These are phyloP conservation scores for Euphorbia lathyris DNA, from an alignment of 345 rosid genomes.

Conservation along the genomic window DNA sequence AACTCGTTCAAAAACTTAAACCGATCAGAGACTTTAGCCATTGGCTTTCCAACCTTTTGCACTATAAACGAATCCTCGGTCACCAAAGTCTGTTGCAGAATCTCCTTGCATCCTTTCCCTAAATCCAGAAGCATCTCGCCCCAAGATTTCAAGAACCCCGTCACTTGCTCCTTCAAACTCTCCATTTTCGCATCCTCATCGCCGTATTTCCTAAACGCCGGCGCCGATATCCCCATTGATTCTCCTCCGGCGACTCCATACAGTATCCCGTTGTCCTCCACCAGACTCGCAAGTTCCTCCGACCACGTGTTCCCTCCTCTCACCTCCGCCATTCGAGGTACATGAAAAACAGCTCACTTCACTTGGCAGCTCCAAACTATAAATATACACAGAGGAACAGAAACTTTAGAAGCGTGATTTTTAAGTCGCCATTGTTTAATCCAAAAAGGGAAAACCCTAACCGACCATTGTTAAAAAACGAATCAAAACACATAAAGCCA, in stretches of 20 bases:
- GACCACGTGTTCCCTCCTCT: constrained; percentile 61
- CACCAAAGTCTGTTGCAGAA: constrained; percentile 56
- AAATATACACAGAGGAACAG: constrained; percentile 23
- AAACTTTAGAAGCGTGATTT: constrained; percentile 58
- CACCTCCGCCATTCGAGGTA: constrained; percentile 57
- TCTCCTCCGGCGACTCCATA: constrained; percentile 39
- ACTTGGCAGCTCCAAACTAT: background rate
- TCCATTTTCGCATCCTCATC: constrained; percentile 39
- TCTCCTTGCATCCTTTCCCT: constrained; percentile 69
- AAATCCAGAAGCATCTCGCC: constrained; percentile 81
- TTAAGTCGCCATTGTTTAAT: constrained; percentile 39
- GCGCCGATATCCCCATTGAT: constrained; percentile 28
- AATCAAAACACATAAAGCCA: constrained; percentile 36
- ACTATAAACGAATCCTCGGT: constrained; percentile 71
- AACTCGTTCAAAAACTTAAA: constrained; percentile 76
- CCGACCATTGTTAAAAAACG: constrained; percentile 40
- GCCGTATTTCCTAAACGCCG: constrained; percentile 22
- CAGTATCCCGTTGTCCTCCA: constrained; percentile 43
- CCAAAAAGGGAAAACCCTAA: constrained; percentile 19
- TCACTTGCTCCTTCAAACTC: constrained; percentile 62
- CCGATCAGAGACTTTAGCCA: constrained; percentile 52
- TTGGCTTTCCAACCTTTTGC: constrained; percentile 66
- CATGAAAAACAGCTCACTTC: background rate
- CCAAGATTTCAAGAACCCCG: constrained; percentile 83
- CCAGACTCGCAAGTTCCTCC: constrained; percentile 64